Evolutionary conservation across 1,139 yeast species (phyloP).

Genomic region (Hemisphaericaspora lyxosophila): DNA sequence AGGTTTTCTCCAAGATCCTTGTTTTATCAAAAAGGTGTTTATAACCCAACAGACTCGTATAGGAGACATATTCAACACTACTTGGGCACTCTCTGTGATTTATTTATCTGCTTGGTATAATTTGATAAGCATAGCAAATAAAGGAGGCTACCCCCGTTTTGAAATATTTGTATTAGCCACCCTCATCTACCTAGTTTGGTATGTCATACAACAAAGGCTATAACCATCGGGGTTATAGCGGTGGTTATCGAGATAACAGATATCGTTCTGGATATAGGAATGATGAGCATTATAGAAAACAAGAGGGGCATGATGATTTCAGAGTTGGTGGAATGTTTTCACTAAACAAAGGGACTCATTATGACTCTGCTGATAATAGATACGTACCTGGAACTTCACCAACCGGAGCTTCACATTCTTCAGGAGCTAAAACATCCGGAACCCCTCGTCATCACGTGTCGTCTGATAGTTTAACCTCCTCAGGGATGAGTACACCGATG

Average conservation of each 20-base stretch:
- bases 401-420: constrained; percentile 1
- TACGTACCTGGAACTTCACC: constrained; percentile 8
- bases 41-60: background rate
- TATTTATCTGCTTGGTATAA: no score
- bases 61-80: background rate
- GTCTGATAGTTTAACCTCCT: constrained; percentile 6
- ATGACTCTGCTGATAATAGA: constrained; percentile 12
- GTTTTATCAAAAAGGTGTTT: no score
- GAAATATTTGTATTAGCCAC: no score
- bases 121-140: no score
- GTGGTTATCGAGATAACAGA: constrained; percentile 7
- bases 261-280: constrained; percentile 4
- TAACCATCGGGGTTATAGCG: constrained; percentile 15
- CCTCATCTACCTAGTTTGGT: no score
- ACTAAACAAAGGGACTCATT: constrained; percentile 10
- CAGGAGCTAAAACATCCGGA: background rate
- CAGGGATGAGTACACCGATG: constrained; percentile 12
- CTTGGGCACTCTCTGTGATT: no score
- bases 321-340: constrained; percentile 7
- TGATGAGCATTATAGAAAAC: constrained; percentile 1
- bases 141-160: no score
- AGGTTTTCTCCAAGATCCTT: no score
- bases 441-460: constrained; percentile 5
- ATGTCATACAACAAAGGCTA: constrained; percentile 17
- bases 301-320: constrained; percentile 4